phyloP scores from a whole-genome alignment of 2,329 filamentous ascomycete species.

The Ophiocordyceps australis region DNA sequence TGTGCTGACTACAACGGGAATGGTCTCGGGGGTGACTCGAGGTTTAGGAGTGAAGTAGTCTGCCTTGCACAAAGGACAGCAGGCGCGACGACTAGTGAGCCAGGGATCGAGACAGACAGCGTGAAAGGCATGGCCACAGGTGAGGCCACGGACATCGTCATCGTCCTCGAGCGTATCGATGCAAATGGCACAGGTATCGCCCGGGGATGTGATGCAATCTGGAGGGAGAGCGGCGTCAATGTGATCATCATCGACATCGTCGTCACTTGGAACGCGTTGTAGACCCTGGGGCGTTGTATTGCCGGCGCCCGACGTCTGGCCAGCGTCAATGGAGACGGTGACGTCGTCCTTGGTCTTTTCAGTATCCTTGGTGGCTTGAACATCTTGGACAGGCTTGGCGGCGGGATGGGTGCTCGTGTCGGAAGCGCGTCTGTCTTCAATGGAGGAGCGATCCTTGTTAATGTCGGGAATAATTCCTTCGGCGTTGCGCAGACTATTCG shows the following conservation, averaged over 20 bases:
- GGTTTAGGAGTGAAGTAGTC: conserved; percentile 95
- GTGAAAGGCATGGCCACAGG: conserved; percentile 97
- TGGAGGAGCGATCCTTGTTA: conserved; percentile 25
- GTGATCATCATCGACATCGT: conserved; percentile 55
- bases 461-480: conserved; percentile 33
- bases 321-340: conserved; percentile 5
- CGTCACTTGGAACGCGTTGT: conserved; percentile 26
- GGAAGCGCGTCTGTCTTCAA: conserved; percentile 14
- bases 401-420: conserved; percentile 6
- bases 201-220: conserved; percentile 63
- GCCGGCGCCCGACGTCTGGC: conserved; percentile 8
- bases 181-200: conserved; percentile 92
- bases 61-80: conserved; percentile 93
- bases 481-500: conserved; percentile 53
- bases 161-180: conserved; percentile 88
- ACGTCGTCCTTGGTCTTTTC: conserved; percentile 3
- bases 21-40: conserved; percentile 30
- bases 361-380: conserved; percentile 4
- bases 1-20: conserved; percentile 2
- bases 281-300: conserved; percentile 10
- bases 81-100: conserved; percentile 84
- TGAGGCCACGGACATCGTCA: conserved; percentile 83
- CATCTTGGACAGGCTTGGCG: conserved; percentile 3
- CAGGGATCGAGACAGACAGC: conserved; percentile 90
- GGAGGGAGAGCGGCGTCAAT: conserved; percentile 70